Conservation (phyloP, 176 grass and related monocot genomes). For the Cocos nucifera region DNA sequence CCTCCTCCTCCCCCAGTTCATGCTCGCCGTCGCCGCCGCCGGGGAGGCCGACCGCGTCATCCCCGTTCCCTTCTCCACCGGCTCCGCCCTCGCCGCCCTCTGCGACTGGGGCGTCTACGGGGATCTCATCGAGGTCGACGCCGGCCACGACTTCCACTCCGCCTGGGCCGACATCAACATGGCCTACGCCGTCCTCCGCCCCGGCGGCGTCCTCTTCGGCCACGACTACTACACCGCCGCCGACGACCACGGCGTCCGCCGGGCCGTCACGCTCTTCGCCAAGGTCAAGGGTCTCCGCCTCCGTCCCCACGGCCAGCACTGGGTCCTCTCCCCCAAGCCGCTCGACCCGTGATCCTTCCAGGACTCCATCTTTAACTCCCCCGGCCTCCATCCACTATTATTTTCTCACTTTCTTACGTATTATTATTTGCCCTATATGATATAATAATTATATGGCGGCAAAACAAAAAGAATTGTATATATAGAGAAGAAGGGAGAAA, state of each 20-base stretch:
- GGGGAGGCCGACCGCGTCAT: constrained; percentile 25
- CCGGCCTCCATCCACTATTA: too few species aligned
- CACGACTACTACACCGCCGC: constrained; percentile 86
- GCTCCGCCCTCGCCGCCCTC: constrained; percentile 55
- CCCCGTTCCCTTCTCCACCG: constrained; percentile 89
- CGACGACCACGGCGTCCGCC: constrained; percentile 78
- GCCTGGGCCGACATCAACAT: constrained; percentile 97
- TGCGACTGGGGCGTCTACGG: constrained; percentile 86
- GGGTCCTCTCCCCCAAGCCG: constrained; percentile 82
- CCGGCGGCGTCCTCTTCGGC: constrained; percentile 88
- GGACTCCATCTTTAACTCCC: too few species aligned
- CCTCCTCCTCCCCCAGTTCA: constrained; percentile 93
- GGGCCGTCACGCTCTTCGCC: constrained; percentile 79
- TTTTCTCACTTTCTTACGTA: too few species aligned
- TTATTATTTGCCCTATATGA: too few species aligned
- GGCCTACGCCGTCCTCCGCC: constrained; percentile 80
- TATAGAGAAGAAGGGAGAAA: too few species aligned
- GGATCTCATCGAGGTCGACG: constrained; percentile 98
- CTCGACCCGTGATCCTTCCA: not conserved
- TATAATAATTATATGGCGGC: too few species aligned
- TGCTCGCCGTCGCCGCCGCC: constrained; percentile 52
- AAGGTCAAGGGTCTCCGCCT: constrained; percentile 56
- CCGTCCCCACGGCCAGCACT: constrained; percentile 73
- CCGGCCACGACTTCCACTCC: constrained; percentile 94
- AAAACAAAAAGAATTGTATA: too few species aligned